Percentiles rank a stretch among this genome's conserved stretches.
These are phyloP conservation scores for Aaosphaeria pasadenensis DNA, from an alignment of 2,329 filamentous ascomycete species.

Conservation along the genomic window DNA sequence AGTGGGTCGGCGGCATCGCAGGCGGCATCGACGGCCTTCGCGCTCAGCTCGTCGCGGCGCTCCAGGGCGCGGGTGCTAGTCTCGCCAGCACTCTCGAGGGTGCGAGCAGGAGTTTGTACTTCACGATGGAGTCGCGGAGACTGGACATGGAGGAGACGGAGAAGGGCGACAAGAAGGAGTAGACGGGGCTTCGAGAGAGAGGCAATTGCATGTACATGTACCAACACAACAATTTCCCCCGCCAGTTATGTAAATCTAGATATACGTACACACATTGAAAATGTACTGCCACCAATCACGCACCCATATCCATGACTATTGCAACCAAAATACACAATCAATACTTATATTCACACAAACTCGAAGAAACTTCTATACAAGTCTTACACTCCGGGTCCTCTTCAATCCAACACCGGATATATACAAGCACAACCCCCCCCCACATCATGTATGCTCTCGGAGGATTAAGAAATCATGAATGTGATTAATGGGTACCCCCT, in stretches of 20 bases:
- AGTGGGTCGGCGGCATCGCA: constrained; percentile 72
- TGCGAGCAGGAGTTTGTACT: constrained; percentile 76
- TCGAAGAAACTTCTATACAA: no score
- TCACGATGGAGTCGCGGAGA: constrained; percentile 81
- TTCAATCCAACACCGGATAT: no score
- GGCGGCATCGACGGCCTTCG: constrained; percentile 79
- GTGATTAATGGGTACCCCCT: not conserved
- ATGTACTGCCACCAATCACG: no score
- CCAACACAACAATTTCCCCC: not conserved
- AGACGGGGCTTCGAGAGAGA: not conserved
- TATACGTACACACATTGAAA: no score
- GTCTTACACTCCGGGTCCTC: no score
- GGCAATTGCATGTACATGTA: not conserved
- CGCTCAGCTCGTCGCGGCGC: constrained; percentile 74
- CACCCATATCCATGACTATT: no score
- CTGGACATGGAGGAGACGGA: constrained; percentile 75
- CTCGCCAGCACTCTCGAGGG: constrained; percentile 78
- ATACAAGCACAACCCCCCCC: not conserved
- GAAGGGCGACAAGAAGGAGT: constrained; percentile 27
- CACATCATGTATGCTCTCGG: not conserved
- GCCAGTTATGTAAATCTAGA: no score
- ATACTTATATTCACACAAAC: no score
- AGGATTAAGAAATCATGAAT: no score
- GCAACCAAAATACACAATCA: no score
- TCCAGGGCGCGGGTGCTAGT: constrained; percentile 76